Conservation (phyloP, 352 stramenopile genomes). For the Globisporangium iwayamae region DNA sequence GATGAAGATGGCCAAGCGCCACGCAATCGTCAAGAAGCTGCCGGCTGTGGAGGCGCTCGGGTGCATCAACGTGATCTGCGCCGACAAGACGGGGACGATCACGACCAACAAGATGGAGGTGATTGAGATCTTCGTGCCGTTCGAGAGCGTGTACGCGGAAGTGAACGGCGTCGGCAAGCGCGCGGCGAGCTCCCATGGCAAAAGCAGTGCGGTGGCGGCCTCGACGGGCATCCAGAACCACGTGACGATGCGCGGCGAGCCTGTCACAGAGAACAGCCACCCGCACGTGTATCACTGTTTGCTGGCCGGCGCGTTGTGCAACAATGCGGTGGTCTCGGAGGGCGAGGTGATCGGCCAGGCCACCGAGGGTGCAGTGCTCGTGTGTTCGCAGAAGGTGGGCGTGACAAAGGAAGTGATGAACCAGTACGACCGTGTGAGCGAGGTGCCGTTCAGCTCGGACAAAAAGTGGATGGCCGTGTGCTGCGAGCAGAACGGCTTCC, state of each 20-base stretch:
- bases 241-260: constrained; percentile 59
- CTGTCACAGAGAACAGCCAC: constrained; percentile 54
- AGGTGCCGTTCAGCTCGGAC: constrained; percentile 95
- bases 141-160: constrained; percentile 66
- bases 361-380: constrained; percentile 69
- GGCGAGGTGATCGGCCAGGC: constrained; percentile 78
- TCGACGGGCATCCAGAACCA: constrained; percentile 19
- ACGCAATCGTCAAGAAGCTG: constrained; percentile 89
- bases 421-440: constrained; percentile 74
- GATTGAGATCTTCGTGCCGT: constrained; percentile 79
- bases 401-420: constrained; percentile 35
- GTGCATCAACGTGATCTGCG: constrained; percentile 91
- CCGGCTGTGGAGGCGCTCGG: constrained; percentile 81
- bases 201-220: neutral
- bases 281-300: constrained; percentile 77
- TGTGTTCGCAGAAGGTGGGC: constrained; percentile 66
- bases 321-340: constrained; percentile 62
- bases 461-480: constrained; percentile 97
- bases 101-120: constrained; percentile 90
- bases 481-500: constrained; percentile 51
- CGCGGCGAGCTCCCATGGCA: neutral
- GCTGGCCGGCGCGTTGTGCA: constrained; percentile 69
- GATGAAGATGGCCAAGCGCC: constrained; percentile 85
- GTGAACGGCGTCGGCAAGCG: constrained; percentile 56
- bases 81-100: constrained; percentile 95